Evolutionary conservation across 1,284 basidiomycete species (phyloP), one percentile per base, ranked within the genome.

Genomic region (Ustilago crameri): DNA sequence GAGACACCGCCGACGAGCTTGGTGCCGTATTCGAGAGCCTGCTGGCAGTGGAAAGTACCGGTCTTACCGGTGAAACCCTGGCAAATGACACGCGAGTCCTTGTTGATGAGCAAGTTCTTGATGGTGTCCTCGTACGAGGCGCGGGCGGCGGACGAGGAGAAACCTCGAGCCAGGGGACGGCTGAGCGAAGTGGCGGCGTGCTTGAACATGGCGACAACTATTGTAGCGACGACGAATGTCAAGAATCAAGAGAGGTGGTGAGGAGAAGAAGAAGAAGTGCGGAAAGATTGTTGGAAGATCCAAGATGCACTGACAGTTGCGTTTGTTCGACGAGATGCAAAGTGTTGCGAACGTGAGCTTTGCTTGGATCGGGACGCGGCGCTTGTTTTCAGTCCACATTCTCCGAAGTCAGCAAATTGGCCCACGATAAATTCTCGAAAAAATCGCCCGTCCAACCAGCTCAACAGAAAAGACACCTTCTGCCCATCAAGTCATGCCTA

Each of bases 1-100:
- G 93, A 95, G 55, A 96, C 94, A 82, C 96, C 96, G 62, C 95
- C 96, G 64, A 99, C 93, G 90, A 98, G 93, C 65, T 91, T 92
- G 63, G 96, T 98, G 32, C 95, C 95, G 84, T 93, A 98, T 50
- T 90, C 92, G 72, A 98, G 86, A 47, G 96, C 94, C 85, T 98
- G 94, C 84, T 89, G 91, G 73, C 90, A 90, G 87, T 99, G 96
- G 89, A 98, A 99, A 77, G 95, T 98, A 78, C 91, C 95, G 66
- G 95, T 98, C 90, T 97, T 98, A 84, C 96, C 96, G 38, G 82
- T 83, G 74, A 83, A 83, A 20, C 82, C 82, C 66, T 83, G 81
- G 67, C 77, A 79, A 56, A 83, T 78, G 54, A 83, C 69, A 58
- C 71, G 78, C 75, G 95, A 96, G 85, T 98, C 93, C 84, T 94